Evolutionary conservation across 2,329 filamentous ascomycete species (phyloP), one percentile per base, ranked within the genome.

Genomic region (Kalaharituber pfeilii): DNA sequence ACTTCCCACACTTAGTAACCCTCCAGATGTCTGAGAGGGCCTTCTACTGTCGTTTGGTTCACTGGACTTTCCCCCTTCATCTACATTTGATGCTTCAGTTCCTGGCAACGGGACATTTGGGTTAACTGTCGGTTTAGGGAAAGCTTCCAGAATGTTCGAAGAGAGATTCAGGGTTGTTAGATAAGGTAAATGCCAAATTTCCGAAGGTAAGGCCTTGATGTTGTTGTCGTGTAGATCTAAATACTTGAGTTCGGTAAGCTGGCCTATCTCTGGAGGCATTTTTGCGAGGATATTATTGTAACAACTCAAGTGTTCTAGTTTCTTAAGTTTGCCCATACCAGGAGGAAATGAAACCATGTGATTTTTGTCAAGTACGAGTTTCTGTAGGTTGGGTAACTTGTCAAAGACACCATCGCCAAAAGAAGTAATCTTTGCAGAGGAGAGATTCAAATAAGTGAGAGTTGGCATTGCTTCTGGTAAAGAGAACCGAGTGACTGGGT

Each of bases 161-260:
- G 89, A 96, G 11, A 94, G 81, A 63, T 98, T 98, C 56, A 98
- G 76, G 0, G 83, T 89, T 68, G 96, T 88, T 53, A 98, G 70
- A 65, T 83, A 87, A 62, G 82, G 82, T 51, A 89, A 89, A 74
- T 86, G 89, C 91, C 91, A 98, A n/a, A 98, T 76, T 65, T 98
- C 91, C 65, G 85, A 79, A 1, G 91, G 91, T 28, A 98, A 73
- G 64, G 82, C 83, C 60, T 82, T 83, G 55, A 98, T 76, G 65
- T 96, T 98, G 71, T 96, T 98, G 65, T 91, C 86, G 59, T 89
- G 79, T 18, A 96, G 76, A 66, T 98, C 89, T 39, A 98, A 73
- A 58, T 87, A 82, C 52, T 80, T 82, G 58, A 98, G 73, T 67
- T 96, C 89, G 0, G 75, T 78, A 24, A 98, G 74, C 60, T 85